A percentile compares a stretch with the other conserved stretches of the same genome.
These are phyloP conservation scores for Gaertneriomyces semiglobifer DNA, from an alignment of 192 early-diverging fungal species.

Conservation along the genomic window DNA sequence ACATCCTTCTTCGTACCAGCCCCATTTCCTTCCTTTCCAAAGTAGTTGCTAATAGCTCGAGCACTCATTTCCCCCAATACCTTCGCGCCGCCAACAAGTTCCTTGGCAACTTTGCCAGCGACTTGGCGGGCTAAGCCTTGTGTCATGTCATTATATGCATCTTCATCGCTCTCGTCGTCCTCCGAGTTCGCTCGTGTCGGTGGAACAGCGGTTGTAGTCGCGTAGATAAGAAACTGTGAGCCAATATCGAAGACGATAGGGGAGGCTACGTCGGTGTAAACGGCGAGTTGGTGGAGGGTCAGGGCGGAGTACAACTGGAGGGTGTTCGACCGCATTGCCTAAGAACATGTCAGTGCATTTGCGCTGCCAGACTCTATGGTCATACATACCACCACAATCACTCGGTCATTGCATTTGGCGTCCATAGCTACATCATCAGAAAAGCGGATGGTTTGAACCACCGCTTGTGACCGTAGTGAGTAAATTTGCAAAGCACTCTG, in stretches of 20 bases:
- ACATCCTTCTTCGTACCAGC: neutral
- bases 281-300: conserved; percentile 39
- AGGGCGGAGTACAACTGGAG: conserved; percentile 51
- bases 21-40: conserved; percentile 15
- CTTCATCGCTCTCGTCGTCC: conserved; percentile 16
- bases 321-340: conserved; percentile 19
- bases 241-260: conserved; percentile 62
- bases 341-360: neutral
- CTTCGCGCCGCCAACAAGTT: conserved; percentile 73
- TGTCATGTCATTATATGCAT: conserved; percentile 1
- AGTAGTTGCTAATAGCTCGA: conserved; percentile 64
- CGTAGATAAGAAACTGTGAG: conserved; percentile 65
- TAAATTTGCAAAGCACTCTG: conserved; percentile 44
- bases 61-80: conserved; percentile 66
- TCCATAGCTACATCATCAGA: conserved; percentile 39
- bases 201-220: conserved; percentile 51
- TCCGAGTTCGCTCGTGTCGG: neutral
- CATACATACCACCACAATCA: conserved; percentile 62
- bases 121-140: conserved; percentile 36
- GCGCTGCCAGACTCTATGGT: too few species aligned
- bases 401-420: conserved; percentile 56
- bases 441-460: conserved; percentile 49
- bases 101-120: conserved; percentile 75
- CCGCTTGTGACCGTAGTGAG: conserved; percentile 52
- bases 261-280: conserved; percentile 45